Evolutionary conservation across 2,329 filamentous ascomycete genomes (phyloP).

Genomic region (Claviceps pazoutovae): DNA sequence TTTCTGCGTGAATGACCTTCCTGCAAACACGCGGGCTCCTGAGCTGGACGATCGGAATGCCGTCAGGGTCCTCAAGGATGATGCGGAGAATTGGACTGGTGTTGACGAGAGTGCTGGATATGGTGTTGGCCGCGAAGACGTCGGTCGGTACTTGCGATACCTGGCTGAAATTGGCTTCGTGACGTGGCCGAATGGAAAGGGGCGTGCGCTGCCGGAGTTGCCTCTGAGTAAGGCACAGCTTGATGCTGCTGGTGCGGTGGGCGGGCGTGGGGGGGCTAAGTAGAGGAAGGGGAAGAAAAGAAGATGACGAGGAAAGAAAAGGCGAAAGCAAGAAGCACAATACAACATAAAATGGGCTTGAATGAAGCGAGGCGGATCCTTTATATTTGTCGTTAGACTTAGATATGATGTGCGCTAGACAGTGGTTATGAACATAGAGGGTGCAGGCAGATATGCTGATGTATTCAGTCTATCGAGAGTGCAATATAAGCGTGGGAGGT

Average conservation of each 20-base stretch:
- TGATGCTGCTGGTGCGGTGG: conserved; percentile 10
- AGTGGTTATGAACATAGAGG: neutral
- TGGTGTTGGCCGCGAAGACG: conserved; percentile 13
- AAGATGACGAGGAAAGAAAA: neutral
- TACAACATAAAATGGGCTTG: neutral
- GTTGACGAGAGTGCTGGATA: conserved; percentile 38
- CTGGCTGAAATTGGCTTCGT: conserved; percentile 18
- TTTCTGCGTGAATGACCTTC: conserved; percentile 50
- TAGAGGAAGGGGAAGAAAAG: neutral
- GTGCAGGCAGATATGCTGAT: neutral
- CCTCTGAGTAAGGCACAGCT: conserved; percentile 11
- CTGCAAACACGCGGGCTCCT: conserved; percentile 51
- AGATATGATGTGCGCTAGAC: neutral
- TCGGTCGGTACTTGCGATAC: conserved; percentile 15
- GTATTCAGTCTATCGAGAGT: no score
- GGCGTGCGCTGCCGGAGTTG: conserved; percentile 12
- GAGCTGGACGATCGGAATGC: conserved; percentile 51
- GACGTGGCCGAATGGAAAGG: conserved; percentile 14
- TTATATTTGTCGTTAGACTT: no score
- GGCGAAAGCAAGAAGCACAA: neutral
- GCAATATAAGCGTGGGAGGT: no score
- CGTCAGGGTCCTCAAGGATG: conserved; percentile 45
- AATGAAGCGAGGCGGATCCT: neutral
- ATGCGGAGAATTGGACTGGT: conserved; percentile 43
- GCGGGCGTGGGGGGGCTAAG: conserved; percentile 12